Conservation (phyloP, 2,329 filamentous ascomycete genomes). For the Cercospora sp. region DNA sequence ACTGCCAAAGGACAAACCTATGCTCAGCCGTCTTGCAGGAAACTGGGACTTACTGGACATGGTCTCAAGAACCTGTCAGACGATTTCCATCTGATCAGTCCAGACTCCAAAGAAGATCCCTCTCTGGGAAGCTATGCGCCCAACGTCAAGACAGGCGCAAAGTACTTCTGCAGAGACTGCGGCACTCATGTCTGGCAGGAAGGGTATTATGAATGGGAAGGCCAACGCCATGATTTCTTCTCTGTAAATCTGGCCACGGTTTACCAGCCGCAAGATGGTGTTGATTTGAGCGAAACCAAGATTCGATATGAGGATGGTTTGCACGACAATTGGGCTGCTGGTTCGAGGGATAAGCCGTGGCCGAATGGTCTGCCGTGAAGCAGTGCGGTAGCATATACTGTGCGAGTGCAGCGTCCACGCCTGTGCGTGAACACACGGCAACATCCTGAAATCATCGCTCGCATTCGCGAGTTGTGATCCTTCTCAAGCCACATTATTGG, state of each 20-base stretch:
- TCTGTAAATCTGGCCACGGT: slow-evolving; percentile 23
- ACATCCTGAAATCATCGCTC: not conserved
- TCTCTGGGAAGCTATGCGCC: slow-evolving; percentile 12
- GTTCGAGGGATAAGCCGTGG: slow-evolving; percentile 11
- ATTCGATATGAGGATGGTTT: slow-evolving; percentile 22
- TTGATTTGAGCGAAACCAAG: slow-evolving; percentile 20
- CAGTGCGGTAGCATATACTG: not conserved
- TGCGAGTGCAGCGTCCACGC: not conserved
- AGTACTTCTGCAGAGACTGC: slow-evolving; percentile 16
- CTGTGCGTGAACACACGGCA: not conserved
- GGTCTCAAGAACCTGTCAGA: not conserved
- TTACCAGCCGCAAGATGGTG: slow-evolving; percentile 22
- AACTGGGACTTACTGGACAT: not conserved
- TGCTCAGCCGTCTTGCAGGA: not conserved
- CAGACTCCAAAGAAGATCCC: not conserved
- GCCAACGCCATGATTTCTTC: slow-evolving; percentile 14
- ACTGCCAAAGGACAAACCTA: not conserved
- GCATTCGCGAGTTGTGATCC: not conserved
- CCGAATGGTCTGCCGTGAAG: slow-evolving; percentile 1
- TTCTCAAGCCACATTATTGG: slow-evolving; percentile 2
- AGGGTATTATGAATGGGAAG: slow-evolving; percentile 12
- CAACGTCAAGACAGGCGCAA: not conserved
- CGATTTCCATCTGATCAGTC: slow-evolving; percentile 11
- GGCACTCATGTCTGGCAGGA: slow-evolving; percentile 16
- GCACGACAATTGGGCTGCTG: slow-evolving; percentile 4